These are phyloP conservation scores for Hymenoscyphus scutula DNA, from an alignment of 2,329 filamentous ascomycete species.

Conservation along the genomic window DNA sequence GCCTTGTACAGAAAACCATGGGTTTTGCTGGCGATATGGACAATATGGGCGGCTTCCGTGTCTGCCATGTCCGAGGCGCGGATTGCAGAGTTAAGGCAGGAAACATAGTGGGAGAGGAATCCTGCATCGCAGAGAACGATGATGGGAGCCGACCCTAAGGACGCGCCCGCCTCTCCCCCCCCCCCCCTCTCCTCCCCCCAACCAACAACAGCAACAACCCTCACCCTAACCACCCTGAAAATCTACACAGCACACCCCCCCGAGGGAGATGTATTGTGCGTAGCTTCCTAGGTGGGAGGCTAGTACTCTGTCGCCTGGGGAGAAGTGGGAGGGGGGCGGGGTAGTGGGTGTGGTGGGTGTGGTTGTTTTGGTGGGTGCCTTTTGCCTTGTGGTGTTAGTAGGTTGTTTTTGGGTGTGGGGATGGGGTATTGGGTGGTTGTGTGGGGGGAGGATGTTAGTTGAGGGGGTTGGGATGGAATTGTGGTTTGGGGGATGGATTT, in stretches of 20 bases:
- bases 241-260: constrained; percentile 56
- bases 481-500: too few species aligned
- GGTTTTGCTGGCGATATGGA: constrained; percentile 25
- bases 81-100: constrained; percentile 54
- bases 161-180: constrained; percentile 49
- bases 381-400: constrained; percentile 39
- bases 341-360: constrained; percentile 49
- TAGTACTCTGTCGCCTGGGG: constrained; percentile 52
- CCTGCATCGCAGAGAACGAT: too few species aligned
- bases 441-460: neutral
- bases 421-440: neutral
- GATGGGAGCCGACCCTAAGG: too few species aligned
- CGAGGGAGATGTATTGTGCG: constrained; percentile 48
- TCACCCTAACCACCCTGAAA: constrained; percentile 50
- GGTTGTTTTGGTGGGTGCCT: constrained; percentile 61
- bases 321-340: constrained; percentile 37
- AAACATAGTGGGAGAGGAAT: too few species aligned
- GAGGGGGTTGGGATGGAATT: too few species aligned
- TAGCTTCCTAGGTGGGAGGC: constrained; percentile 52
- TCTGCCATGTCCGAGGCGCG: constrained; percentile 52
- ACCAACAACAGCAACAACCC: constrained; percentile 52
- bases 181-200: constrained; percentile 42
- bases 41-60: constrained; percentile 29
- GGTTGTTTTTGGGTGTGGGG: neutral
- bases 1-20: constrained; percentile 26